Conservation (phyloP, 139 green algal genomes). For the Closterium sp. region DNA sequence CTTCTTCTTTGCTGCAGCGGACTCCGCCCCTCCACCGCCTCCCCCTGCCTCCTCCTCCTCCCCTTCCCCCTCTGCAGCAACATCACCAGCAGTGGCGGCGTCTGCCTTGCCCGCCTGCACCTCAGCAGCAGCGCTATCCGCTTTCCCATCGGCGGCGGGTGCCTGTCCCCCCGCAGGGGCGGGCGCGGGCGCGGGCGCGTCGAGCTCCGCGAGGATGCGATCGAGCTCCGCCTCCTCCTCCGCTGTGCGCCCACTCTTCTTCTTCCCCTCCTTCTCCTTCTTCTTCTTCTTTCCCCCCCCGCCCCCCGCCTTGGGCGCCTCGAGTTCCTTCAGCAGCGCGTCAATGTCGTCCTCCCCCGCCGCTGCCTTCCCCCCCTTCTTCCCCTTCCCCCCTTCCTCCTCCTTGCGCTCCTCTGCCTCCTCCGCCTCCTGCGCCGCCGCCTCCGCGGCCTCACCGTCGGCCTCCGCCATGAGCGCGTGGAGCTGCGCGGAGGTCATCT, state of each 20-base stretch:
- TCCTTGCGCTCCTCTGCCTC: conserved; percentile 61
- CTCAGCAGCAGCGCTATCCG: background rate
- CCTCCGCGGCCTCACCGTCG: background rate
- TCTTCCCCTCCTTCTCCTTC: conserved; percentile 51
- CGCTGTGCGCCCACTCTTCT: conserved; percentile 35
- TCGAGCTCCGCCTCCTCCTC: conserved; percentile 56
- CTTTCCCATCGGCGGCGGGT: background rate
- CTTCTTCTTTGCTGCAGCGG: conserved; percentile 54
- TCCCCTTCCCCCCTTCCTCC: conserved; percentile 69
- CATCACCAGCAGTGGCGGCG: conserved; percentile 34
- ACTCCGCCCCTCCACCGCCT: background rate
- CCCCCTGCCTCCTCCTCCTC: conserved; percentile 13
- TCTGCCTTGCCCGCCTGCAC: conserved; percentile 56
- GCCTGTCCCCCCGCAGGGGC: background rate
- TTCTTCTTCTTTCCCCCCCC: conserved; percentile 54
- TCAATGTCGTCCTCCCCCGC: conserved; percentile 25
- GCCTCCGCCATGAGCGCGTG: background rate
- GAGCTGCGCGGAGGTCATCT: background rate
- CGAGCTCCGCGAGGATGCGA: conserved; percentile 37
- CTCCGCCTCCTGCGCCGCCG: conserved; percentile 50
- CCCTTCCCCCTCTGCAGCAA: conserved; percentile 37
- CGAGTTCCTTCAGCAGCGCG: conserved; percentile 19
- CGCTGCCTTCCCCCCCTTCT: conserved; percentile 32
- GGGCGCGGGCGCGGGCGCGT: conserved; percentile 4
- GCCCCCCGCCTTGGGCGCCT: conserved; percentile 63